phyloP scores from a whole-genome alignment of 371 early-diverging fungal species.

The Lichtheimia ramosa region DNA sequence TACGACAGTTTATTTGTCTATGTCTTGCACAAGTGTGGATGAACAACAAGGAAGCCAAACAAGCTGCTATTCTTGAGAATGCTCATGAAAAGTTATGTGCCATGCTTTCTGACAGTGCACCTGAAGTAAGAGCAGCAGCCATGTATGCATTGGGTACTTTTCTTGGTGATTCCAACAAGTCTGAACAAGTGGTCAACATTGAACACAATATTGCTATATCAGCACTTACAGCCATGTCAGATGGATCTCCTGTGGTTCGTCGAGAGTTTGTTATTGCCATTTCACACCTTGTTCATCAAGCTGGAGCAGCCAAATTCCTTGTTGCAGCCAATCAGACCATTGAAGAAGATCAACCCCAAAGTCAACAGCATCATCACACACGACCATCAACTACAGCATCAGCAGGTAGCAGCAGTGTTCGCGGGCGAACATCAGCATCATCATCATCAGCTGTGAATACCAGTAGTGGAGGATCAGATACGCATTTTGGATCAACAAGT shows the following conservation, averaged over 20 bases:
- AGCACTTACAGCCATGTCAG: constrained; percentile 64
- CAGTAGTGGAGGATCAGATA: constrained; percentile 9
- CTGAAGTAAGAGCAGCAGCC: constrained; percentile 87
- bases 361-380: constrained; percentile 6
- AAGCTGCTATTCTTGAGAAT: constrained; percentile 67
- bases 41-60: constrained; percentile 74
- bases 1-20: constrained; percentile 90
- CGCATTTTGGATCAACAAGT: constrained; percentile 40
- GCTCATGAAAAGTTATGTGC: constrained; percentile 69
- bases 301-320: constrained; percentile 60
- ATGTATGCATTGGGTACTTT: constrained; percentile 79
- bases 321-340: constrained; percentile 67
- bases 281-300: constrained; percentile 65
- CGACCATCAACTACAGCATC: background rate
- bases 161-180: constrained; percentile 73
- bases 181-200: constrained; percentile 69
- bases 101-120: constrained; percentile 68
- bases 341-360: constrained; percentile 50
- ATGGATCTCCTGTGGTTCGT: constrained; percentile 84
- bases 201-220: constrained; percentile 70
- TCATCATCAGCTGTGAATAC: background rate
- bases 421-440: background rate
- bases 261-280: constrained; percentile 76
- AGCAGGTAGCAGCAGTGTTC: background rate
- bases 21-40: constrained; percentile 88